These are phyloP conservation scores for Serendipita sp. DNA, from an alignment of 1,284 basidiomycete species.

Conservation along the genomic window DNA sequence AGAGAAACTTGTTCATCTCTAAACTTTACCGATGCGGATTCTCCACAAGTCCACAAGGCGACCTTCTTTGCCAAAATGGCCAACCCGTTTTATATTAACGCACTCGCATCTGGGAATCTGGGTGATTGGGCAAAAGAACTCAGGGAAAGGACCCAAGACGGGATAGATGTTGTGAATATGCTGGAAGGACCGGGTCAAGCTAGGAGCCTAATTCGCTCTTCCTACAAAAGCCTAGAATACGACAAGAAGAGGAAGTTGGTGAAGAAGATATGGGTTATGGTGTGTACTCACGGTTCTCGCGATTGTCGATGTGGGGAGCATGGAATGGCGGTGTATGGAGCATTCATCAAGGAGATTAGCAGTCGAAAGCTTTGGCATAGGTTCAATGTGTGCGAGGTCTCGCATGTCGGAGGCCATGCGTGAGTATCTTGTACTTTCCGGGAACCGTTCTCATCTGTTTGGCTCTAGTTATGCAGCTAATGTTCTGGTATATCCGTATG, in stretches of 20 bases:
- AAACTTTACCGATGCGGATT: not conserved
- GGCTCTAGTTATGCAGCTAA: not conserved
- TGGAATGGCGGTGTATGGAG: not conserved
- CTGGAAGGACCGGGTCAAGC: not conserved
- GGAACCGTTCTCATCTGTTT: no score
- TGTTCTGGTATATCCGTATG: conserved; percentile 3
- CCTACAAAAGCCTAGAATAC: not conserved
- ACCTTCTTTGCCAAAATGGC: not conserved
- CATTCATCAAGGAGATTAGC: not conserved
- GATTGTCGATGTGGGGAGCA: conserved; percentile 3
- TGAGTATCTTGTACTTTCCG: not conserved
- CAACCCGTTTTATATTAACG: not conserved
- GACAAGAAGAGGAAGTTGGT: not conserved
- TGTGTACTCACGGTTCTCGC: not conserved
- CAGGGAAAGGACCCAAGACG: not conserved
- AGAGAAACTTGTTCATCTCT: not conserved
- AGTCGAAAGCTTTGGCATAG: not conserved
- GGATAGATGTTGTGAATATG: not conserved
- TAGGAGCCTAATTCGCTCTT: not conserved
- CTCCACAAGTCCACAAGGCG: not conserved
- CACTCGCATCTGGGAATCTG: not conserved
- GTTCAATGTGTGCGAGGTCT: not conserved
- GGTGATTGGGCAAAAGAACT: not conserved
- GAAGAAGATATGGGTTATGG: conserved; percentile 1
- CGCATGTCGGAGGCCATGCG: not conserved